A percentile compares a stretch with the other conserved stretches of the same genome.
Conservation (phyloP, 495 filamentous ascomycete species). For the Tuber microsphaerosporum region DNA sequence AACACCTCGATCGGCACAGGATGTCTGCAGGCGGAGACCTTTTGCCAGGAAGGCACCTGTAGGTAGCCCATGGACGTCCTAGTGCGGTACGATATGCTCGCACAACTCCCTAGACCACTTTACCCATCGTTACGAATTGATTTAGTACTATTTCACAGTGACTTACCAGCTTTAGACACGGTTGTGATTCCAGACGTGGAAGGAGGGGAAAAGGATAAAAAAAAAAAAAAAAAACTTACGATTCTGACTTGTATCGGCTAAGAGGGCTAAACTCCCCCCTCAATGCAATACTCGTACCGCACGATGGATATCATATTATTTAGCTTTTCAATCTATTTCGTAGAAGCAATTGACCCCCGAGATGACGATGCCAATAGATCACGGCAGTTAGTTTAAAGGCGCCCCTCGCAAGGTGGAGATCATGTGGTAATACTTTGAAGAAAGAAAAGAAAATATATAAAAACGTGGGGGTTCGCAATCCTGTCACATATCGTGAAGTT, state of each 20-base stretch:
- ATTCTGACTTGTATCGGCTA: background rate
- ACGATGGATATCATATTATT: background rate
- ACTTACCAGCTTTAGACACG: background rate
- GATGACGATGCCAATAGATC: background rate
- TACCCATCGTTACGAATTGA: background rate
- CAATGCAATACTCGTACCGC: background rate
- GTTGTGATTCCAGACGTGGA: background rate
- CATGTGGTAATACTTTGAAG: background rate
- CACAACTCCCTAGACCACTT: background rate
- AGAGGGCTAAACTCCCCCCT: background rate
- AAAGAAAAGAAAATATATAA: background rate
- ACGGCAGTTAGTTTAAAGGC: background rate
- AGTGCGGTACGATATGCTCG: background rate
- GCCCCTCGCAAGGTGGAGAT: background rate
- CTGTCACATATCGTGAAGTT: conserved; percentile 3
- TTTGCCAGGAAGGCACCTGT: background rate
- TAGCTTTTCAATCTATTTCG: background rate
- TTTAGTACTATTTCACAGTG: background rate
- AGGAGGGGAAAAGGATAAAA: background rate
- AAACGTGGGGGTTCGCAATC: background rate
- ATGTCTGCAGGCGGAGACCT: background rate
- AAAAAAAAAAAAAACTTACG: background rate
- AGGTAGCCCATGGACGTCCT: background rate
- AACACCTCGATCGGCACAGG: background rate
- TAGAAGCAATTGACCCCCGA: background rate